Evolutionary conservation across 2,329 filamentous ascomycete species (phyloP), one percentile per base, ranked within the genome.

Genomic region (Chrysoporthe cubensis): DNA sequence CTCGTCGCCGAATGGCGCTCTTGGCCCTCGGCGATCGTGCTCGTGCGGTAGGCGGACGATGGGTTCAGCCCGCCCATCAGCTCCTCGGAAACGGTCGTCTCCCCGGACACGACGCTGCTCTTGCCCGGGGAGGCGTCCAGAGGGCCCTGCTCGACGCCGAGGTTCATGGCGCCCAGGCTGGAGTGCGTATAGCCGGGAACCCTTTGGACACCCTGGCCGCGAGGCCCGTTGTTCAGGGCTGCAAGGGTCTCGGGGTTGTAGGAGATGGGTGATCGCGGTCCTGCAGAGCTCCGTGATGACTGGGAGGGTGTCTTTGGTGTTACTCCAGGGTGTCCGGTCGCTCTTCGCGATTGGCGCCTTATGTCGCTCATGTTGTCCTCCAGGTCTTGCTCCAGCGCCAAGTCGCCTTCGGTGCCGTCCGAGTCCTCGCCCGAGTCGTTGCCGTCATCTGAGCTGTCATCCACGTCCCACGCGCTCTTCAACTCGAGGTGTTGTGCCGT

Each of bases 1-100:
- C 84, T 87, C 13, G 83, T 84, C 52, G 79, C 79, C 40, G 87
- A 88, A 60, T 81, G 79, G 43, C 85, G 83, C 71, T 86, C 56
- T 34, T 65, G 65, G 2, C 68, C 68, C 52, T 70, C 68, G 32
- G 59, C 57, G 46, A 65, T 57, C 44, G 68, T 68, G 62, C 59
- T 68, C 50, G 68, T 70, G 9, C 72, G 74, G 26, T 75, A 74
- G 8, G 65, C 50, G 44, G 71, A 70, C 2, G 72, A 54, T 7
- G 68, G 62, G 42, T 68, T 70, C 44, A 70, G 65, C 2, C 63
- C 66, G 52, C 46, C 64, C 43, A 48, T 62, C 26, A 34, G 26
- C 52, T 63, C 65, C 34, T 67, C 67, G 43, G 57, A 65, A n/a
- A 46, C 32, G 18, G 67, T 62, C 21, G 62, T 46, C n/a, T 40